A percentile compares a stretch with the other conserved stretches of the same genome.
phyloP scores from a whole-genome alignment of 352 stramenopile genomes.

The Phytophthora cryptogea region DNA sequence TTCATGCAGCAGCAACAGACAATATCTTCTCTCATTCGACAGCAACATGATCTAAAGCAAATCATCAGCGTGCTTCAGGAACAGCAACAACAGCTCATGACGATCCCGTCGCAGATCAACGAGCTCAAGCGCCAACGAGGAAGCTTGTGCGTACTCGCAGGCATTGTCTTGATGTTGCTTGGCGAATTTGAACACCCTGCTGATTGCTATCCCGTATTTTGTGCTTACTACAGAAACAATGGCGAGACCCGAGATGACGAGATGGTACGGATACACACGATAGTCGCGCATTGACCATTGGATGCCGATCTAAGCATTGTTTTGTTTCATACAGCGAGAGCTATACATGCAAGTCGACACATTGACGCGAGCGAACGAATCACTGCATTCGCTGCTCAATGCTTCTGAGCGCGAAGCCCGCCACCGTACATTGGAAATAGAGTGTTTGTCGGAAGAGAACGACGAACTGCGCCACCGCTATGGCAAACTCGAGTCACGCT shows the following conservation, averaged over 20 bases:
- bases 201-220: conserved; percentile 6
- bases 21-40: conserved; percentile 78
- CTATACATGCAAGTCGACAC: conserved; percentile 63
- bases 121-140: conserved; percentile 64
- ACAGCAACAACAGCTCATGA: conserved; percentile 80
- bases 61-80: conserved; percentile 76
- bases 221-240: conserved; percentile 12
- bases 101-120: conserved; percentile 64
- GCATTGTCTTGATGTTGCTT: background rate
- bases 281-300: background rate
- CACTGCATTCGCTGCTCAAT: conserved; percentile 63
- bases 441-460: conserved; percentile 81
- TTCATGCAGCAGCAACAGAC: conserved; percentile 84
- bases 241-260: conserved; percentile 54
- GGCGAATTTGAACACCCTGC: background rate
- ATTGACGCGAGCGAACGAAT: conserved; percentile 65
- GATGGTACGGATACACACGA: conserved; percentile 38
- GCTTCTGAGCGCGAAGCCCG: conserved; percentile 65
- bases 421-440: conserved; percentile 67
- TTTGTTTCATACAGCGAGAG: conserved; percentile 43
- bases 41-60: conserved; percentile 87
- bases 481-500: conserved; percentile 62
- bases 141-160: conserved; percentile 39
- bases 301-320: conserved; percentile 6
- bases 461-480: conserved; percentile 70